phyloP scores from a whole-genome alignment of 371 early-diverging fungal genomes.

The Amoeboaphelidium protococcarum region DNA sequence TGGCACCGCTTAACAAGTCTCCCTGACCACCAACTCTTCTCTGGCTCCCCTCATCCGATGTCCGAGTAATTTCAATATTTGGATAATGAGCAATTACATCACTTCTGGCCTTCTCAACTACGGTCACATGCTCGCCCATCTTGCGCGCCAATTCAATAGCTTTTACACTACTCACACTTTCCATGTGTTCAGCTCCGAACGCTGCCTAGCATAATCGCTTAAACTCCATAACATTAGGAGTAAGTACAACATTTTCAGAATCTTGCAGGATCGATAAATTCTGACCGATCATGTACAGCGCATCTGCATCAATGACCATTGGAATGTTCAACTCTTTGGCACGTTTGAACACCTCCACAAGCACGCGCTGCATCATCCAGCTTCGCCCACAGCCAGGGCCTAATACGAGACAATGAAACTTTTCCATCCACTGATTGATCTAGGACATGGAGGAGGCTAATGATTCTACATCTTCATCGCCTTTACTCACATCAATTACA shows the following conservation, averaged over 20 bases:
- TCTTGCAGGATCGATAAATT: constrained; percentile 37
- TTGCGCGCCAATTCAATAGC: too few species aligned
- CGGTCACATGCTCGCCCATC: too few species aligned
- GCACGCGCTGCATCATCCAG: constrained; percentile 25
- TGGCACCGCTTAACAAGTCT: constrained; percentile 69
- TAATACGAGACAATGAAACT: constrained; percentile 59
- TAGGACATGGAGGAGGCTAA: neutral
- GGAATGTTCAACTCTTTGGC: constrained; percentile 33
- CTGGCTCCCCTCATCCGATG: constrained; percentile 46
- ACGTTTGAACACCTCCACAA: constrained; percentile 24
- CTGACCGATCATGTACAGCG: constrained; percentile 39
- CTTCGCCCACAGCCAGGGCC: constrained; percentile 81
- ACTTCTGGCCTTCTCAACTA: too few species aligned
- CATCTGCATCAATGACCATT: constrained; percentile 82
- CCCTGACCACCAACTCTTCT: constrained; percentile 96
- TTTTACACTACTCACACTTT: too few species aligned
- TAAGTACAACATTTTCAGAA: constrained; percentile 48
- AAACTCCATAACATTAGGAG: constrained; percentile 77
- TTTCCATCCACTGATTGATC: constrained; percentile 3
- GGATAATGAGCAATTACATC: too few species aligned
- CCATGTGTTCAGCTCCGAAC: too few species aligned
- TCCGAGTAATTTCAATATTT: too few species aligned
- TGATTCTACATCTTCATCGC: neutral
- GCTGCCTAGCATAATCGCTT: constrained; percentile 35
- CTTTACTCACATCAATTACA: constrained; percentile 2